phyloP scores from a whole-genome alignment of 192 early-diverging fungal genomes.

The Backusella tarrabulga region DNA sequence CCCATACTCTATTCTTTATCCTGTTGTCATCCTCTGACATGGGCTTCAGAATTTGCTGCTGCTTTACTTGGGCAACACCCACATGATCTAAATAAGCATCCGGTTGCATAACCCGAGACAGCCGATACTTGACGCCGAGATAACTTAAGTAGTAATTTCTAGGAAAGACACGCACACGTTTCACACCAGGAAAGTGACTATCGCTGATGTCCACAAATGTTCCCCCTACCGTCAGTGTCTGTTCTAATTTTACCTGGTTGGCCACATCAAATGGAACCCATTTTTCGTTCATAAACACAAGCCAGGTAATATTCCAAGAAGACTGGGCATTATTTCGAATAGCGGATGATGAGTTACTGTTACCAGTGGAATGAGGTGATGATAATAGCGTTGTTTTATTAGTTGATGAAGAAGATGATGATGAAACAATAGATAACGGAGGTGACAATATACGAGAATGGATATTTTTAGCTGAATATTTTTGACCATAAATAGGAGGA shows the following conservation, averaged over 20 bases:
- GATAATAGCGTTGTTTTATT: neutral
- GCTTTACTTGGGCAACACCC: conserved; percentile 10
- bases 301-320: conserved; percentile 28
- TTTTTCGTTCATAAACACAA: conserved; percentile 32
- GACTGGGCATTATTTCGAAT: neutral
- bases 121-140: conserved; percentile 37
- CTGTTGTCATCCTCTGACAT: neutral
- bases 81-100: conserved; percentile 36
- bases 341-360: neutral
- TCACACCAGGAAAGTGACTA: conserved; percentile 32
- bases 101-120: conserved; percentile 37
- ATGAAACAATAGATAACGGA: neutral
- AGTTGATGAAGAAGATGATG: neutral
- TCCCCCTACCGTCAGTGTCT: conserved; percentile 31
- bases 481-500: neutral
- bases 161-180: conserved; percentile 35
- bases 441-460: neutral
- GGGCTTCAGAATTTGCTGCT: neutral
- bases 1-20: neutral
- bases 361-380: neutral
- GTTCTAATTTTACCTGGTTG: conserved; percentile 34
- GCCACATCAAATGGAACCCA: conserved; percentile 35
- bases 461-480: conserved; percentile 1
- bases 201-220: conserved; percentile 38
- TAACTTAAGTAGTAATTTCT: conserved; percentile 35